Evolutionary conservation across 1,284 basidiomycete species (phyloP).

Genomic region (Meira miltonrushii): DNA sequence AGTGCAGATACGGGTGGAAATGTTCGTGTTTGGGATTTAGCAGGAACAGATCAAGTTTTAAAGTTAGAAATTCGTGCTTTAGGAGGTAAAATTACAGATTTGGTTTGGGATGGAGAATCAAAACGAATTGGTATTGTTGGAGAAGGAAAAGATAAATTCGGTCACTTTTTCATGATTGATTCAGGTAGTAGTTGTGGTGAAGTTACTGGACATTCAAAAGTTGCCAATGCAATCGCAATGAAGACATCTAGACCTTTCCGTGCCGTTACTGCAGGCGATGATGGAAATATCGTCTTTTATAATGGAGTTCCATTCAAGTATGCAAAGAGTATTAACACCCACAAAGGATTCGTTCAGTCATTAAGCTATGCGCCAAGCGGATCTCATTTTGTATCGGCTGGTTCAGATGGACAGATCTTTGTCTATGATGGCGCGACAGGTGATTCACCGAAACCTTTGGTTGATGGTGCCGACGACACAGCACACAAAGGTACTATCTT

Average conservation of each 20-base stretch:
- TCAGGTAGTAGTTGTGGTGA: slow-evolving; percentile 84
- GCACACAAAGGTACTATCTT: slow-evolving; percentile 55
- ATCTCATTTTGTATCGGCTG: slow-evolving; percentile 73
- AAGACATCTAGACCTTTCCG: slow-evolving; percentile 83
- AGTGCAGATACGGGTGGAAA: slow-evolving; percentile 56
- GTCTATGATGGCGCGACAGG: slow-evolving; percentile 88
- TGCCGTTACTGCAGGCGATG: slow-evolving; percentile 64
- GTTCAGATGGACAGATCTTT: slow-evolving; percentile 81
- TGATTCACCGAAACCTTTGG: slow-evolving; percentile 58
- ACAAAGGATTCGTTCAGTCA: slow-evolving; percentile 91
- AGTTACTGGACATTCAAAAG: slow-evolving; percentile 87
- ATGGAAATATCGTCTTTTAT: slow-evolving; percentile 73
- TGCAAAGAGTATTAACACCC: slow-evolving; percentile 57
- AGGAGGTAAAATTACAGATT: slow-evolving; percentile 79
- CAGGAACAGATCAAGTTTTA: slow-evolving; percentile 76
- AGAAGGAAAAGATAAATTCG: slow-evolving; percentile 69
- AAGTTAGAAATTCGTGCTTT: slow-evolving; percentile 69
- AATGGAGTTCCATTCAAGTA: slow-evolving; percentile 62
- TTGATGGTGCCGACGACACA: not conserved
- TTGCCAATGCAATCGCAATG: slow-evolving; percentile 86
- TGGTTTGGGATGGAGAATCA: slow-evolving; percentile 87
- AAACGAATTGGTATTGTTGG: slow-evolving; percentile 95
- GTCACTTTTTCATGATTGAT: slow-evolving; percentile 53
- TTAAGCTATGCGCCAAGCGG: slow-evolving; percentile 67
- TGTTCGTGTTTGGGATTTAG: slow-evolving; percentile 84